Conservation (phyloP, 2,329 filamentous ascomycete species). For the Tolypocladium cylindrosporum region DNA sequence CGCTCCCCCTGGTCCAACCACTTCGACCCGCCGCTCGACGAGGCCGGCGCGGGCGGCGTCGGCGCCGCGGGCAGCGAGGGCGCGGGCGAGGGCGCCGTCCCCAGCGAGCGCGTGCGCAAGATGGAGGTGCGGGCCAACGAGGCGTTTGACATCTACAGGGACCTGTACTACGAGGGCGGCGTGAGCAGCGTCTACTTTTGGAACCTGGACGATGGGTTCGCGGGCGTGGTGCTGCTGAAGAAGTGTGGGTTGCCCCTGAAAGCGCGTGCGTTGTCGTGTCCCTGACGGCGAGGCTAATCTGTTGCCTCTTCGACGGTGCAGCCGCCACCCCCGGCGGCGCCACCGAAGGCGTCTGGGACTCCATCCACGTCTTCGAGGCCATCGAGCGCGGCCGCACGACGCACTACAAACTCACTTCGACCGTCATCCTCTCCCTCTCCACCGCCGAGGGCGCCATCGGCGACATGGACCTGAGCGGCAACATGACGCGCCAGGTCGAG, state of each 20-base stretch:
- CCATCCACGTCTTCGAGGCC: constrained; percentile 96
- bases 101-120: constrained; percentile 81
- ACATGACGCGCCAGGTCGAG: constrained; percentile 96
- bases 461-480: constrained; percentile 85
- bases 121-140: constrained; percentile 94
- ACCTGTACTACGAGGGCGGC: constrained; percentile 94
- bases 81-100: constrained; percentile 70
- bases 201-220: constrained; percentile 97
- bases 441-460: constrained; percentile 53
- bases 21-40: constrained; percentile 82
- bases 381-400: constrained; percentile 84
- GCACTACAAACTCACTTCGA: constrained; percentile 96
- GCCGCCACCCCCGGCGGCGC: constrained; percentile 55
- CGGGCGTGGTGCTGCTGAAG: constrained; percentile 90
- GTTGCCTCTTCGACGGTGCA: constrained; percentile 20
- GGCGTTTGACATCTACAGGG: constrained; percentile 92
- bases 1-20: constrained; percentile 98
- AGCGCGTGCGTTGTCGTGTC: no score
- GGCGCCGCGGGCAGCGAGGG: constrained; percentile 46
- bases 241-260: constrained; percentile 52
- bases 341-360: constrained; percentile 85
- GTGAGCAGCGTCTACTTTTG: constrained; percentile 96
- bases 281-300: not conserved
- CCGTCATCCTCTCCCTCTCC: constrained; percentile 84
- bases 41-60: constrained; percentile 43